Base-by-base conservation (phyloP, 768 basidiomycete genomes). In the Termitomyces sp. region DNA sequence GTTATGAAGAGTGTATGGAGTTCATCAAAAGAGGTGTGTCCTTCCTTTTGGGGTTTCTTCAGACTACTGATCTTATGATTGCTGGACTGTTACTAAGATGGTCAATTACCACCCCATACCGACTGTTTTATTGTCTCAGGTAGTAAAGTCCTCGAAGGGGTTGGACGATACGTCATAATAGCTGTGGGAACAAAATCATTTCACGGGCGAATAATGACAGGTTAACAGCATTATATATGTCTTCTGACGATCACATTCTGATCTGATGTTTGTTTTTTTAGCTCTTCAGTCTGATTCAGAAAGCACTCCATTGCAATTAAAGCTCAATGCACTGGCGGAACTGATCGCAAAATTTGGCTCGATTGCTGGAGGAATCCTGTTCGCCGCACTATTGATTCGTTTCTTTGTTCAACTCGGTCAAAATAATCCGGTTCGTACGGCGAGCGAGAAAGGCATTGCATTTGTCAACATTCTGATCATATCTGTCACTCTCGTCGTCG, bases 181-280 rank as follows among this genome's bases (percentile, higher is more conserved):
- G 88, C 94, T 2, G 94, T 98, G 53, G 97, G 97, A 11, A 86
- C 85, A 12, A 92, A 89, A 76, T 93, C 90, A 66, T 98, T 98
- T 76, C 94, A 98, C 71, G 97, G 97, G 45, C 85, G 94, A 49
- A 95, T 98, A 68, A 94, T 98, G 92, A 96, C 96, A 88, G 91
- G 94, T 96, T 69, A 40, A 88, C 7, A 25, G 45, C 10, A 1
- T 29, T 15, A 7, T 36, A 29, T 15, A 40, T 15, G 3, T 45
- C 25, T 32, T 40, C 3, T 17, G 15, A 11, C 49, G 59, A 25
- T 51, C 7, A 53, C 25, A 53, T 63, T n/a, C 29, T 63, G 17
- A 55, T 60, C 32, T 34, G 25, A 47, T 62, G 32, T 48, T 20
- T 47, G 32, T 56, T 60, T 58, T 56, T 46, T 47, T 61, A 96